Conservation (phyloP, 192 early-diverging fungal species). For the Entophlyctis helioformis region DNA sequence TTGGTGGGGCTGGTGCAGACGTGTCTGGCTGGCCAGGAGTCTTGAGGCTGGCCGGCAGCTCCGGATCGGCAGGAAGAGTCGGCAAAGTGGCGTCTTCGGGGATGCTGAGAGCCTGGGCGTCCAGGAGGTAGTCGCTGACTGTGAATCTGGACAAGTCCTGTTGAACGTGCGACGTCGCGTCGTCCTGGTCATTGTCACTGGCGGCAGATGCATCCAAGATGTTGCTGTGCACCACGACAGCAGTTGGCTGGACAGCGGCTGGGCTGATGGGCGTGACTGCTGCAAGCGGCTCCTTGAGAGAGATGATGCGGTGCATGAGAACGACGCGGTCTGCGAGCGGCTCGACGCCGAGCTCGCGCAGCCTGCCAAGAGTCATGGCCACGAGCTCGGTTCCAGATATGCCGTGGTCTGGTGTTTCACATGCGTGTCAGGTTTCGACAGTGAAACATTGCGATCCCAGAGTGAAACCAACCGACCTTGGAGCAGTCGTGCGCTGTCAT, state of each 20-base stretch:
- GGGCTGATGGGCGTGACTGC: too few relatives aligned
- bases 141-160: conserved; percentile 17
- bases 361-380: conserved; percentile 42
- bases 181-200: too few relatives aligned
- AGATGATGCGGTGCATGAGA: conserved; percentile 51
- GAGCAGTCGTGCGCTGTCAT: conserved; percentile 20
- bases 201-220: too few relatives aligned
- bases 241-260: too few relatives aligned
- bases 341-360: conserved; percentile 56
- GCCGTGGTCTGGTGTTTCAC: conserved; percentile 49
- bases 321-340: conserved; percentile 54
- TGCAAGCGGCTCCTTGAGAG: conserved; percentile 40
- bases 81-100: background rate
- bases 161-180: too few relatives aligned
- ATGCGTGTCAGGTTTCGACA: too few relatives aligned
- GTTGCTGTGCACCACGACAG: too few relatives aligned
- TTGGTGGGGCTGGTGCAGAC: too few relatives aligned
- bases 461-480: background rate
- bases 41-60: background rate
- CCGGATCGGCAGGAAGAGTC: background rate
- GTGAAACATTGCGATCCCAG: too few relatives aligned
- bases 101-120: too few relatives aligned
- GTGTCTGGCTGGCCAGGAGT: background rate
- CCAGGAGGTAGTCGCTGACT: conserved; percentile 18
- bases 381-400: conserved; percentile 56